phyloP scores from a whole-genome alignment of 192 early-diverging fungal genomes.

The Coemansia sp. region DNA sequence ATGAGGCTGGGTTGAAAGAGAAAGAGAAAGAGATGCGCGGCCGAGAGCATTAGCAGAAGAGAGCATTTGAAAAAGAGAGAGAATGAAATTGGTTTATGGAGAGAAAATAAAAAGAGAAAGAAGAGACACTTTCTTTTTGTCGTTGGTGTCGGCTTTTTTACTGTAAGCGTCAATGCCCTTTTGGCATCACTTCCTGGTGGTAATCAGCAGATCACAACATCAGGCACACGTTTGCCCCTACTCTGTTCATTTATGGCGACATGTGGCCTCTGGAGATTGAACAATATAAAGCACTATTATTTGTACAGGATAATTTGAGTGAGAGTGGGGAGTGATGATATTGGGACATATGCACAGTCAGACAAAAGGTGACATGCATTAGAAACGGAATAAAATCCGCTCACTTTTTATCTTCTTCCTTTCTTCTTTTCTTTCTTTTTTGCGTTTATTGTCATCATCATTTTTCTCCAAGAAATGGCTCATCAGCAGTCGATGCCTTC shows the following conservation, averaged over 20 bases:
- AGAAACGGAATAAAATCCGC: background rate
- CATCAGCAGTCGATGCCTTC: background rate
- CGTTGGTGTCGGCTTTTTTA: too few relatives aligned
- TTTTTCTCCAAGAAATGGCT: background rate
- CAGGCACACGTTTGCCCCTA: too few relatives aligned
- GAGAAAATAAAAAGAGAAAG: background rate
- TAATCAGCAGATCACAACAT: too few relatives aligned
- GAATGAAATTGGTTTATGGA: background rate
- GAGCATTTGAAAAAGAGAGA: background rate
- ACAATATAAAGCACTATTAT: background rate
- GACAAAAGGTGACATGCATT: conserved; percentile 1
- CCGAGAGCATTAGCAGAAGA: background rate
- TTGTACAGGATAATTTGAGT: conserved; percentile 4
- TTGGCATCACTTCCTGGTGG: too few relatives aligned
- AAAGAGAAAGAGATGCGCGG: background rate
- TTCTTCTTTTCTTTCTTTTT: background rate
- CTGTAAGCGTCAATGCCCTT: too few relatives aligned
- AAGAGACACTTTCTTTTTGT: background rate
- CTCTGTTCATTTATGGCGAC: background rate
- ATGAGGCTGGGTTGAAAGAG: too few relatives aligned
- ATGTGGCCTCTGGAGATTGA: background rate
- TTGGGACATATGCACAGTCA: conserved; percentile 3
- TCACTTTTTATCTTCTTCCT: background rate
- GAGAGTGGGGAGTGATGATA: background rate
- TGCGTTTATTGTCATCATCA: too few relatives aligned